A percentile compares a stretch with the other conserved stretches of the same genome.
phyloP scores from a whole-genome alignment of 176 grass and related monocot species.

The Phoenix dactylifera region DNA sequence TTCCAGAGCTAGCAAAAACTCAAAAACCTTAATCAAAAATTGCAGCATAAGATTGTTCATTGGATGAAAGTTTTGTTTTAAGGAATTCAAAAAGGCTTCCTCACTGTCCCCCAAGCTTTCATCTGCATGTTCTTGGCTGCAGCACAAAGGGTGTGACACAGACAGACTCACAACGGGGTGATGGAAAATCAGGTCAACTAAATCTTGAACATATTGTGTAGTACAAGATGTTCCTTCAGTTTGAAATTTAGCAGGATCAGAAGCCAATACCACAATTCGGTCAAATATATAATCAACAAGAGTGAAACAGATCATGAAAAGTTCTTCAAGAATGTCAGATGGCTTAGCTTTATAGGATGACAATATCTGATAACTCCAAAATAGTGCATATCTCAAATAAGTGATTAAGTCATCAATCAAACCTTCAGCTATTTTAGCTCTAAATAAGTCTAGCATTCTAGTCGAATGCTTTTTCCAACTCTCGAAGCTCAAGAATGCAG shows the following conservation, averaged over 20 bases:
- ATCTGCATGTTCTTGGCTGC: conserved; percentile 26
- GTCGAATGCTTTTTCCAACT: conserved; percentile 24
- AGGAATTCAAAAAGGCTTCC: conserved; percentile 38
- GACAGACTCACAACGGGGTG: conserved; percentile 56
- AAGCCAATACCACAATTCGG: conserved; percentile 29
- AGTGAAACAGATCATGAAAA: conserved; percentile 49
- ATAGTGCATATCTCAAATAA: conserved; percentile 56
- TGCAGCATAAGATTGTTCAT: conserved; percentile 45
- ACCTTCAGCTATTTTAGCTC: conserved; percentile 52
- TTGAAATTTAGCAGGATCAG: conserved; percentile 11
- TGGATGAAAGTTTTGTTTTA: conserved; percentile 47
- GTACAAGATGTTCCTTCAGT: conserved; percentile 14
- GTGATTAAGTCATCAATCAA: conserved; percentile 39
- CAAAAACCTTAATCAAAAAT: conserved; percentile 60
- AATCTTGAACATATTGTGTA: conserved; percentile 27
- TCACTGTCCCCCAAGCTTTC: conserved; percentile 27
- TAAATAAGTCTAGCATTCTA: conserved; percentile 37
- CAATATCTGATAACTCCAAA: conserved; percentile 58
- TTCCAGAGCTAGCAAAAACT: conserved; percentile 26
- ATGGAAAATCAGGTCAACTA: conserved; percentile 53
- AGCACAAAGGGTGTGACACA: conserved; percentile 44
- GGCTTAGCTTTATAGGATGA: conserved; percentile 41
- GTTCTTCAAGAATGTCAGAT: conserved; percentile 45
- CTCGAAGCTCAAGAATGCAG: conserved; percentile 43
- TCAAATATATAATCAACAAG: conserved; percentile 67